A percentile compares a stretch with the other conserved stretches of the same genome.
These are phyloP conservation scores for Bimuria novae-zelandiae DNA, from an alignment of 2,329 filamentous ascomycete genomes.

Conservation along the genomic window DNA sequence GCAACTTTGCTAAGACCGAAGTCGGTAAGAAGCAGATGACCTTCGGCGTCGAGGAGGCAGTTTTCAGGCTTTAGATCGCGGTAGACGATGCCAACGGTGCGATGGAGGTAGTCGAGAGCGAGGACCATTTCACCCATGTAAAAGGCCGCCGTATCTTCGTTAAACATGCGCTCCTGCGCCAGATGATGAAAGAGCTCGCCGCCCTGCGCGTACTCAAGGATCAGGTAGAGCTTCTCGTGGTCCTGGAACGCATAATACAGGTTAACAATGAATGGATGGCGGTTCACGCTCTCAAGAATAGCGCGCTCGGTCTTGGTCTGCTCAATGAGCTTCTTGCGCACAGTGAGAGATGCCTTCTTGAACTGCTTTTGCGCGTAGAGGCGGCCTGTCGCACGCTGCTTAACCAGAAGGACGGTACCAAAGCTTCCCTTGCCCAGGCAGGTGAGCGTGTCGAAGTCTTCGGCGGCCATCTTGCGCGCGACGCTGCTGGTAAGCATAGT, in stretches of 20 bases:
- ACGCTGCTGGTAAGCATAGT: constrained; percentile 52
- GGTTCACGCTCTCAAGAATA: constrained; percentile 93
- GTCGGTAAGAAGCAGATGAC: constrained; percentile 92
- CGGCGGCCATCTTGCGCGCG: constrained; percentile 83
- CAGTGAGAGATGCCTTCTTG: constrained; percentile 91
- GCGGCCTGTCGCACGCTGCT: constrained; percentile 82
- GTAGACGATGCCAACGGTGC: constrained; percentile 91
- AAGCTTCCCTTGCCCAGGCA: constrained; percentile 97
- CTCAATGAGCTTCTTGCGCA: constrained; percentile 94
- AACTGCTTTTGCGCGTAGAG: constrained; percentile 98
- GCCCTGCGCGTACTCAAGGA: constrained; percentile 95
- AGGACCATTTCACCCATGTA: constrained; percentile 99
- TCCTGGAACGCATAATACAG: constrained; percentile 98
- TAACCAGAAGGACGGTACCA: constrained; percentile 91
- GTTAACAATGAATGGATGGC: constrained; percentile 97
- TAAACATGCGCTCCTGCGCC: constrained; percentile 91
- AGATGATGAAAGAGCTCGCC: constrained; percentile 97
- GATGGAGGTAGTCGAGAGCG: constrained; percentile 90
- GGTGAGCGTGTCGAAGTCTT: constrained; percentile 86
- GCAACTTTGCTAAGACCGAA: constrained; percentile 97
- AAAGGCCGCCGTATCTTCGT: constrained; percentile 85
- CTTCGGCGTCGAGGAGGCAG: constrained; percentile 87
- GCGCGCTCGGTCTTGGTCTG: constrained; percentile 96
- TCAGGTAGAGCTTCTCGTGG: constrained; percentile 94
- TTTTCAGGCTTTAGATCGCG: constrained; percentile 98